A percentile compares a stretch with the other conserved stretches of the same genome.
phyloP scores from a whole-genome alignment of 352 stramenopile species.

The Globisporangium perplexum region DNA sequence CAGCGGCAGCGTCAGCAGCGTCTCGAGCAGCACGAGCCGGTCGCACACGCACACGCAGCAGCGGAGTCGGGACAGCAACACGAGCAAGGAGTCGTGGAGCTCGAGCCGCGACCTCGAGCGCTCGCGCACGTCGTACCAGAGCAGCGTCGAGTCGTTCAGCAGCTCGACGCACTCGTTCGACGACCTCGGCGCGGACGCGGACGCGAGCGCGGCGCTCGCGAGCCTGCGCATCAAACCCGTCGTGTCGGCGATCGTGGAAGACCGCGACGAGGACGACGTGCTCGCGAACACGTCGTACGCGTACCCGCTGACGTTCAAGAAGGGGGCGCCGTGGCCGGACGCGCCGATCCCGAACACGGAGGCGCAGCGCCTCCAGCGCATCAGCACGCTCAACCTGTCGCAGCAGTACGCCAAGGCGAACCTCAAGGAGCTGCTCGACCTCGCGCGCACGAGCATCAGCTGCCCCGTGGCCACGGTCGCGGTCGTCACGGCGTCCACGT shows the following conservation, averaged over 20 bases:
- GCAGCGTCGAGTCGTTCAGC: conserved; percentile 18
- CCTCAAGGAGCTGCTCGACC: conserved; percentile 65
- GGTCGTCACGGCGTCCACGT: conserved; percentile 64
- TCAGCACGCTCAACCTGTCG: conserved; percentile 67
- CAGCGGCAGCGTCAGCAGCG: conserved; percentile 1
- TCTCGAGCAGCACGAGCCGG: conserved; percentile 16
- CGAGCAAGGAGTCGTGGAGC: conserved; percentile 21
- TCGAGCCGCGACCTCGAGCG: conserved; percentile 17
- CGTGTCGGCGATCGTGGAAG: conserved; percentile 5
- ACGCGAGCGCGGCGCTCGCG: conserved; percentile 11
- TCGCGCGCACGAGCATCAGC: conserved; percentile 60
- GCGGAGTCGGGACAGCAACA: conserved; percentile 5
- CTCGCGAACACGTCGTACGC: conserved; percentile 44
- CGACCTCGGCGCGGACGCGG: conserved; percentile 6
- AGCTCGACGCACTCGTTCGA: conserved; percentile 15
- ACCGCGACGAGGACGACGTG: conserved; percentile 54
- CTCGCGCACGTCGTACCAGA: conserved; percentile 16
- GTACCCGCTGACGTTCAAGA: conserved; percentile 68
- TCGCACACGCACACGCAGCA: background rate
- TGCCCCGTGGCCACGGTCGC: conserved; percentile 68
- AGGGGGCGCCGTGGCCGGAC: conserved; percentile 75
- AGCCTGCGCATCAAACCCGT: conserved; percentile 12
- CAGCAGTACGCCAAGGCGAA: conserved; percentile 70
- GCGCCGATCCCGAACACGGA: conserved; percentile 52
- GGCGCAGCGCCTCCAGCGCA: conserved; percentile 43